phyloP scores from a whole-genome alignment of 495 filamentous ascomycete genomes.

The Penicillium angulare region DNA sequence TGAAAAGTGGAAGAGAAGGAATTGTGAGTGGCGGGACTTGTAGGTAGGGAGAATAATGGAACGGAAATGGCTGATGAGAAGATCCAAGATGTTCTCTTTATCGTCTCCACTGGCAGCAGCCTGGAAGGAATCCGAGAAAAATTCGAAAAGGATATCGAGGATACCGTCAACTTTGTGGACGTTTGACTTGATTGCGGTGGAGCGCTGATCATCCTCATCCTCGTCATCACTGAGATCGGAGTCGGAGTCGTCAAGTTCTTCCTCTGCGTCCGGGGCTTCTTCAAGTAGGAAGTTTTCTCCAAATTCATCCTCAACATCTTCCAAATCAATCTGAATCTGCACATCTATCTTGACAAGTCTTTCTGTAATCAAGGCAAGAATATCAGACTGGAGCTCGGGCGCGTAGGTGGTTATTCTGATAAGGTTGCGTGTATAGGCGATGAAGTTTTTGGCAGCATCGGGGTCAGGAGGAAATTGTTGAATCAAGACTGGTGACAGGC shows the following conservation, averaged over 20 bases:
- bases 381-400: slow-evolving; percentile 75
- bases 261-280: slow-evolving; percentile 38
- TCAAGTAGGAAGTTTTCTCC: slow-evolving; percentile 52
- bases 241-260: slow-evolving; percentile 59
- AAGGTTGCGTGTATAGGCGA: slow-evolving; percentile 76
- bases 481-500: slow-evolving; percentile 62
- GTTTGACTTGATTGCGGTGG: slow-evolving; percentile 68
- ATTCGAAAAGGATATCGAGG: slow-evolving; percentile 81
- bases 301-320: slow-evolving; percentile 74
- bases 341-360: slow-evolving; percentile 89
- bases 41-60: slow-evolving; percentile 85
- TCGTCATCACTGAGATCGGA: slow-evolving; percentile 44
- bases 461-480: slow-evolving; percentile 71
- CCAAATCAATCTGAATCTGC: slow-evolving; percentile 88
- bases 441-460: slow-evolving; percentile 68
- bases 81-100: slow-evolving; percentile 58
- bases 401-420: slow-evolving; percentile 70
- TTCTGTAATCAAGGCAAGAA: slow-evolving; percentile 80
- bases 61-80: slow-evolving; percentile 77
- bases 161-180: slow-evolving; percentile 92
- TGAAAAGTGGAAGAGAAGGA: slow-evolving; percentile 90
- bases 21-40: slow-evolving; percentile 82
- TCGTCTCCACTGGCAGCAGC: slow-evolving; percentile 43
- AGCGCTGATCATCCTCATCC: slow-evolving; percentile 45
- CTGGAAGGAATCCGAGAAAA: slow-evolving; percentile 70